Conservation (phyloP, 257 asterid species). For the Gynochthodes officinalis region DNA sequence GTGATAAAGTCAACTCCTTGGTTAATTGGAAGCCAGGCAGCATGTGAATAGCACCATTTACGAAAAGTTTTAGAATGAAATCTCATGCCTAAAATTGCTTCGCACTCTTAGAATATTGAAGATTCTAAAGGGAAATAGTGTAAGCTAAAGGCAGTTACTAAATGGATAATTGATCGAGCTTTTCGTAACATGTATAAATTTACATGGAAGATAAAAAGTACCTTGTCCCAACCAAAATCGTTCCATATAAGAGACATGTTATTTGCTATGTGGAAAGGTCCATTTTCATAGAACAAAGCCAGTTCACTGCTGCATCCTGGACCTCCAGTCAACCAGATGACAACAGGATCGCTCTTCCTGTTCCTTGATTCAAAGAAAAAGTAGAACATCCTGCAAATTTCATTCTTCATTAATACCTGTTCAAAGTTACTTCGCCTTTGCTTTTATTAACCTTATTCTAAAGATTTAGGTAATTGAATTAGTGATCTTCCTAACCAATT, state of each 20-base stretch:
- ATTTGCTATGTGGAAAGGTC: conserved; percentile 57
- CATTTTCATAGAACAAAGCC: conserved; percentile 80
- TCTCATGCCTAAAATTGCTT: background rate
- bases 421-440: background rate
- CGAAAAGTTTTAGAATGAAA: background rate
- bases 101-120: too few relatives aligned
- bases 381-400: conserved; percentile 71
- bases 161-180: too few relatives aligned
- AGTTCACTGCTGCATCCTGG: conserved; percentile 79
- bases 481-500: too few relatives aligned
- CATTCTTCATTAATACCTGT: background rate
- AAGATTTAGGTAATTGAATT: too few relatives aligned
- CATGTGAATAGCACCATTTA: background rate
- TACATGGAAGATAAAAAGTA: conserved; percentile 18
- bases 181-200: too few relatives aligned
- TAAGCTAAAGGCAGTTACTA: too few relatives aligned
- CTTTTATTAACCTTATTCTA: too few relatives aligned
- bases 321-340: conserved; percentile 79
- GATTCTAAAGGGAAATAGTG: too few relatives aligned
- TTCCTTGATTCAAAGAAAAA: conserved; percentile 68
- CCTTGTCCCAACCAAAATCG: conserved; percentile 89
- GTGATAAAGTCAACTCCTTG: conserved; percentile 5
- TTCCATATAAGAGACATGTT: conserved; percentile 62
- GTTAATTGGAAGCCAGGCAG: conserved; percentile 1
- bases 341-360: conserved; percentile 53